Evolutionary conservation across 495 filamentous ascomycete species (phyloP), one percentile per base, ranked within the genome.

Genomic region (Aspergillus nidulans): DNA sequence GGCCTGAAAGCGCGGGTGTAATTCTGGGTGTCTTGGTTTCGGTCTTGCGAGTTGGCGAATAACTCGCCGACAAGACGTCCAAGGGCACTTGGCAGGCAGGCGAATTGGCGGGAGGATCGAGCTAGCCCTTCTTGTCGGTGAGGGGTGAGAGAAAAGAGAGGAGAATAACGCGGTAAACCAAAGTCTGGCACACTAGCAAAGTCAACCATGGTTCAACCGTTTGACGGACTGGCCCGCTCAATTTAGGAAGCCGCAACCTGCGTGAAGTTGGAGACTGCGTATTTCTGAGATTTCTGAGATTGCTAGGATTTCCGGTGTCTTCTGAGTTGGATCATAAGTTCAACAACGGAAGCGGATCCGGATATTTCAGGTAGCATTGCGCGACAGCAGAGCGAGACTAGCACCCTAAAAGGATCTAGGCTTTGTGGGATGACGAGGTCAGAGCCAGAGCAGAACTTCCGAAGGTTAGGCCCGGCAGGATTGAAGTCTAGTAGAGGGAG

Each of bases 141-240:
- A 34, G 30, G 10, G 30, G 30, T 3, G 19, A 23, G 40, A 13
- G 18, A 42, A 12, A 13, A 26, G 19, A 36, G 4, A 45, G 28
- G 52, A 23, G 43, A 30, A 40, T 47, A 47, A 41, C 42, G 52
- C 52, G 52, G 52, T 48, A 44, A 42, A 38, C 34, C 56, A 28
- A 64, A 41, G 5, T 47, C 20, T 59, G 62, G 62, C 57, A 61
- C 62, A 49, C 59, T 64, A 64, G 41, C 20, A 38, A 42, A 24
- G 15, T 42, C 52, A 61, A 59, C 56, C 59, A 57, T 64, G 59
- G 59, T 61, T 55, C 53, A 30, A 34, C 30, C 8, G 30, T 34
- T 12, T 39, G 18, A 34, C 30, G 30, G 30, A 10, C 30, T 39
- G 18, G 38, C 19, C 40, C 21, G 5, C 20, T 26, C 28, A 8